Percentiles rank a stretch among this genome's conserved stretches.
Conservation (phyloP, 2,329 filamentous ascomycete species). For the Colletotrichum sp. region DNA sequence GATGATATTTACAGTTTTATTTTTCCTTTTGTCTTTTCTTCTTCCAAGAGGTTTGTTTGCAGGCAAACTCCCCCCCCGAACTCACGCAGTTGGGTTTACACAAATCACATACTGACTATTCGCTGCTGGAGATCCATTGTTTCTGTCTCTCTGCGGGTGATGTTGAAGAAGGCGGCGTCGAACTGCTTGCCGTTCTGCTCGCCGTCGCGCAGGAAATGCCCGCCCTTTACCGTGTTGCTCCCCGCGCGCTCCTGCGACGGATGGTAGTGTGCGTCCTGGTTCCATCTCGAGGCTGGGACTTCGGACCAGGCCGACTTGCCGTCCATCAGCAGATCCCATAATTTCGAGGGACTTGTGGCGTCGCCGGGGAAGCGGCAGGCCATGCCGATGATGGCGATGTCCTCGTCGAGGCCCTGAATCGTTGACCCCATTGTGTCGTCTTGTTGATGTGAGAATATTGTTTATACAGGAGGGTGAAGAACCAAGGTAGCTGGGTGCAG, state of each 20-base stretch:
- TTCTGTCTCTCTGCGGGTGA: constrained; percentile 40
- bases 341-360: constrained; percentile 32
- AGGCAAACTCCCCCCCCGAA: background rate
- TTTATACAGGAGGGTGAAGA: background rate
- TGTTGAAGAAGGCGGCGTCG: constrained; percentile 44
- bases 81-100: background rate
- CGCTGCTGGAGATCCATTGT: constrained; percentile 29
- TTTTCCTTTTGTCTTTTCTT: background rate
- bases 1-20: background rate
- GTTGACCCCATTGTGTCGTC: background rate
- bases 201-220: constrained; percentile 25
- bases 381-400: constrained; percentile 46
- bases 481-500: background rate
- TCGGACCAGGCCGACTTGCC: constrained; percentile 21
- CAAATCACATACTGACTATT: constrained; percentile 4
- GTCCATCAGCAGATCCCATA: constrained; percentile 41
- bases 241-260: background rate
- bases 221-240: constrained; percentile 12
- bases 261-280: background rate
- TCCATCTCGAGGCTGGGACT: background rate
- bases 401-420: background rate
- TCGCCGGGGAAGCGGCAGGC: constrained; percentile 46
- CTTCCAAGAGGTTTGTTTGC: background rate
- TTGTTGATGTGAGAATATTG: background rate
- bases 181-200: constrained; percentile 31